Evolutionary conservation across 1,284 basidiomycete genomes (phyloP).

Genomic region (Leccinum pachyderme): DNA sequence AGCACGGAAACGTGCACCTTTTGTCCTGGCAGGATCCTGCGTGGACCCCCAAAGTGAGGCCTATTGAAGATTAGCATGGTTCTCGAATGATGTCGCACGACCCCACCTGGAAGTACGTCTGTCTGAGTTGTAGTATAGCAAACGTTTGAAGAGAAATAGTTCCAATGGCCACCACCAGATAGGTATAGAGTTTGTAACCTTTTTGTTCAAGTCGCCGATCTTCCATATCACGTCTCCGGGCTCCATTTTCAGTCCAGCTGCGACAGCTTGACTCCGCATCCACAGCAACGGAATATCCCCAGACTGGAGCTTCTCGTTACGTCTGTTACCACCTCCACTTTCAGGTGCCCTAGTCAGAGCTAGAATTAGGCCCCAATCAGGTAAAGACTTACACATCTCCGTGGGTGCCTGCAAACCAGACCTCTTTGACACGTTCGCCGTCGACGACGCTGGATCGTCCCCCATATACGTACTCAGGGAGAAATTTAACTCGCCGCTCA

Average conservation of each 20-base stretch:
- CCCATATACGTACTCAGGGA: conserved; percentile 37
- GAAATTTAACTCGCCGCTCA: conserved; percentile 41
- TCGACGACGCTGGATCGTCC: conserved; percentile 16
- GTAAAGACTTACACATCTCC: conserved; percentile 34
- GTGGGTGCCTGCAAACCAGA: conserved; percentile 38
- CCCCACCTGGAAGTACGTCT: conserved; percentile 19
- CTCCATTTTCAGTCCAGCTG: conserved; percentile 23
- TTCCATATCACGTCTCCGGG: conserved; percentile 30
- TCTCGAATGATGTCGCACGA: too few species aligned
- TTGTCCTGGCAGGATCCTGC: conserved; percentile 31
- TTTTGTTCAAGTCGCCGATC: conserved; percentile 28
- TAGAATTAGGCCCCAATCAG: background rate
- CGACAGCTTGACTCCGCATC: conserved; percentile 34
- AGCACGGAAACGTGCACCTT: conserved; percentile 33
- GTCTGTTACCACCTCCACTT: conserved; percentile 33
- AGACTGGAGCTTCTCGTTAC: conserved; percentile 28
- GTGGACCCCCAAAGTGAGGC: conserved; percentile 27
- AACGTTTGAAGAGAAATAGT: conserved; percentile 24
- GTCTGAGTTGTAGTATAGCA: conserved; percentile 29
- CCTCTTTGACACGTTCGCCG: conserved; percentile 31
- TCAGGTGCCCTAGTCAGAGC: conserved; percentile 7
- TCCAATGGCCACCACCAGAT: conserved; percentile 31
- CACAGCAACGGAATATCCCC: conserved; percentile 34
- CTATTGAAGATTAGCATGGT: conserved; percentile 19
- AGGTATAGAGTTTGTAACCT: conserved; percentile 21